Conservation (phyloP, 805 yeast genomes). For the Ogataea henricii region DNA sequence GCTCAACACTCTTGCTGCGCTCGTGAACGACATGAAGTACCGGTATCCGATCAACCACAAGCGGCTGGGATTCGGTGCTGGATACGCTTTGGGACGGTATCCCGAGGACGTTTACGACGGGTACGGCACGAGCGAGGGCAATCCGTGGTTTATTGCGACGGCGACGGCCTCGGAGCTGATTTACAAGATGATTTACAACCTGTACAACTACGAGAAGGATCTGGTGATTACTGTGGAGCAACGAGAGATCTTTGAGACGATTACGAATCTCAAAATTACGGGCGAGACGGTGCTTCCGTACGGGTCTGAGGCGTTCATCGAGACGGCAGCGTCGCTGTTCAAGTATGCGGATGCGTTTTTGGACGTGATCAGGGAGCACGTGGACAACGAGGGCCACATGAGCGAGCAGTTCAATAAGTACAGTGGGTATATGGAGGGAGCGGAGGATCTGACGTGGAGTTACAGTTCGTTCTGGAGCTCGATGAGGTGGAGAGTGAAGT, state of each 20-base stretch:
- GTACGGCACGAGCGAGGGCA: constrained; percentile 68
- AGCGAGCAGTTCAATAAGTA: constrained; percentile 86
- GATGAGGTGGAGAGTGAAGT: constrained; percentile 59
- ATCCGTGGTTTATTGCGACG: constrained; percentile 90
- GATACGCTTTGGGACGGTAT: constrained; percentile 83
- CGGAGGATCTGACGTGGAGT: constrained; percentile 87
- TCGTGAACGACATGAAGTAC: constrained; percentile 67
- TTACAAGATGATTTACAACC: constrained; percentile 53
- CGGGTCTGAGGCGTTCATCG: constrained; percentile 47
- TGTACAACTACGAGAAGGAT: constrained; percentile 42
- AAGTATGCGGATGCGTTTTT: constrained; percentile 69
- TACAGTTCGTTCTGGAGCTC: constrained; percentile 77
- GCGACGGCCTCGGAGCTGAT: constrained; percentile 67
- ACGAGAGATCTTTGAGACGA: constrained; percentile 21
- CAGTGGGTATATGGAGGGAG: constrained; percentile 87
- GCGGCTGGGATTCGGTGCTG: constrained; percentile 40
- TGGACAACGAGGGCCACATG: constrained; percentile 68
- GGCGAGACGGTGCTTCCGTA: constrained; percentile 33
- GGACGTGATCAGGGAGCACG: constrained; percentile 58
- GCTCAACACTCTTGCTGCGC: constrained; percentile 60
- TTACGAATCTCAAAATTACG: constrained; percentile 27
- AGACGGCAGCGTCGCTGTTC: constrained; percentile 47
- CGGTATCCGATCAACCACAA: constrained; percentile 77
- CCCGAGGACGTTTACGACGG: constrained; percentile 94
- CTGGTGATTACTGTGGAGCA: constrained; percentile 38